Conservation (phyloP, 441 rosid species). For the Melastoma candidum region DNA sequence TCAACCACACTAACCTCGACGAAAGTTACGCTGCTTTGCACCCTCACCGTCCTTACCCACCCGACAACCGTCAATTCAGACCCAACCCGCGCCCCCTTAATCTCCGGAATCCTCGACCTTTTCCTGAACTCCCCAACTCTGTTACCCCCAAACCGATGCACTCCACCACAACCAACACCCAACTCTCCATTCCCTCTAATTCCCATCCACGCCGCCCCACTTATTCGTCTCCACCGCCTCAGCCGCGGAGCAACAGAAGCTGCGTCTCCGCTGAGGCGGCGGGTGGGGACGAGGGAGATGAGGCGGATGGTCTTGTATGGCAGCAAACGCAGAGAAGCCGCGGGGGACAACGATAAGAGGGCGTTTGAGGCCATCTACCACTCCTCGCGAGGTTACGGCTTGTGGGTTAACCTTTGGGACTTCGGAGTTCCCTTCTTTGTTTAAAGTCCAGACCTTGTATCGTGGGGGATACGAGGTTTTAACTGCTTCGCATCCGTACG, state of each 20-base stretch:
- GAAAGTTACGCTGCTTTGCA: conserved; percentile 76
- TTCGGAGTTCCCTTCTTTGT: too few relatives aligned
- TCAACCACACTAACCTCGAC: conserved; percentile 41
- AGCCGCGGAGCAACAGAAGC: conserved; percentile 24
- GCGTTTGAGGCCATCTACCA: too few relatives aligned
- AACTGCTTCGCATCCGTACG: too few relatives aligned
- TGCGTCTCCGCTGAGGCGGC: conserved; percentile 24
- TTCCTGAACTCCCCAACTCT: conserved; percentile 43
- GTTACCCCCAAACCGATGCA: conserved; percentile 20
- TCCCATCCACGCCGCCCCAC: conserved; percentile 18
- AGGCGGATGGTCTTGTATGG: conserved; percentile 35
- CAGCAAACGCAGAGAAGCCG: conserved; percentile 31
- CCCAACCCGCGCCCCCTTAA: conserved; percentile 75
- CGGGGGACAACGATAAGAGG: conserved; percentile 22
- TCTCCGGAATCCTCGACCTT: conserved; percentile 58
- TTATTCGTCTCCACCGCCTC: conserved; percentile 22
- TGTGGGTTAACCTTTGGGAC: too few relatives aligned
- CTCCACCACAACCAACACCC: conserved; percentile 17
- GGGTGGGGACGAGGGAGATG: conserved; percentile 27
- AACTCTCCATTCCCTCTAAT: conserved; percentile 13
- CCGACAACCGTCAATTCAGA: conserved; percentile 54
- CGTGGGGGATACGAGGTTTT: too few relatives aligned
- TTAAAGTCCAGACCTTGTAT: too few relatives aligned
- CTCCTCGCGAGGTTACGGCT: too few relatives aligned
- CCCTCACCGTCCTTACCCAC: conserved; percentile 89